A percentile compares a stretch with the other conserved stretches of the same genome.
Conservation (phyloP, 169 alveolate genomes). For the Eimeria praecox region DNA sequence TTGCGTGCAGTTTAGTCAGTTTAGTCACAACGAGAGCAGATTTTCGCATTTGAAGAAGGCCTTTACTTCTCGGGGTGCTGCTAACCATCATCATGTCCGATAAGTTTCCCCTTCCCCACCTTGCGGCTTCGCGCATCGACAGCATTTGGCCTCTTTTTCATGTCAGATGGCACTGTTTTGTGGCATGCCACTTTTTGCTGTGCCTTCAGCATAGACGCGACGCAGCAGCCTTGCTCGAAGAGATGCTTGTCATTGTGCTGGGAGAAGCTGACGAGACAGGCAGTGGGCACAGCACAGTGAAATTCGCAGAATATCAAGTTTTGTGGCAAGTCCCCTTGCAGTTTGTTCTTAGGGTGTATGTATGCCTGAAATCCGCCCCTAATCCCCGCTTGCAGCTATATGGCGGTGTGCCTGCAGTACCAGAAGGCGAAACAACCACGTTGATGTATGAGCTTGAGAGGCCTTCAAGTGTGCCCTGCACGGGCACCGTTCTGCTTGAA, state of each 20-base stretch:
- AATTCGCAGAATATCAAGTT: neutral
- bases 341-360: neutral
- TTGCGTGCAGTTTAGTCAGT: neutral
- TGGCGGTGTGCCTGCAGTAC: neutral
- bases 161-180: neutral
- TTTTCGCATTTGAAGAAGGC: no score
- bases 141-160: neutral
- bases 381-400: neutral
- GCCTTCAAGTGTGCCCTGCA: neutral
- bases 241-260: neutral
- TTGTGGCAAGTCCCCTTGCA: no score
- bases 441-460: neutral
- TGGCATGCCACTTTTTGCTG: neutral
- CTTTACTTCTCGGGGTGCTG: no score
- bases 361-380: no score
- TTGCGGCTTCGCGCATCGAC: neutral
- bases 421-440: neutral
- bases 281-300: neutral
- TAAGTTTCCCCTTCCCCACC: neutral
- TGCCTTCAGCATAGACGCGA: conserved; percentile 24
- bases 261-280: neutral
- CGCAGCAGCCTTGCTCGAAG: neutral
- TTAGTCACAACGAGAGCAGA: neutral
- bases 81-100: neutral
- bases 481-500: neutral